A percentile compares a stretch with the other conserved stretches of the same genome.
phyloP scores from a whole-genome alignment of 202 grass and related monocot genomes.

The Schoenoplectus triqueter region DNA sequence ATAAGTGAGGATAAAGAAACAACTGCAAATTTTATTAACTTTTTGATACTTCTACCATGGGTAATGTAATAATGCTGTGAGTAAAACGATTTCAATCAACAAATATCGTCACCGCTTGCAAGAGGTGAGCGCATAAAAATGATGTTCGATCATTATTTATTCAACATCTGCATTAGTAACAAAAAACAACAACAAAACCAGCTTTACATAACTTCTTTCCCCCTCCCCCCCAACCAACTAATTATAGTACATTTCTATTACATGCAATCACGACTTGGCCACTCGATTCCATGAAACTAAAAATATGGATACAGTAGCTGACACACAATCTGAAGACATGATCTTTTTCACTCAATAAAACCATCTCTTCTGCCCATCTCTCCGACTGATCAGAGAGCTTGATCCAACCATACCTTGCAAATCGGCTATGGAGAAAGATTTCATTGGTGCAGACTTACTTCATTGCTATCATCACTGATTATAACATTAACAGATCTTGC shows the following conservation, averaged over 20 bases:
- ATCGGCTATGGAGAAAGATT: conserved; percentile 43
- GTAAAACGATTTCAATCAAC: neutral
- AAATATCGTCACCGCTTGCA: neutral
- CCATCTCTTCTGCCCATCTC: conserved; percentile 60
- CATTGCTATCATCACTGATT: conserved; percentile 36
- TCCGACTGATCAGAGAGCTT: conserved; percentile 38
- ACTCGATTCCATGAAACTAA: conserved; percentile 31
- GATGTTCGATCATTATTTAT: conserved; percentile 35
- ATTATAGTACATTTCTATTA: conserved; percentile 31
- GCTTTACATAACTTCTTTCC: conserved; percentile 31
- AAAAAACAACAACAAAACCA: conserved; percentile 20
- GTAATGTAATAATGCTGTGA: too few species aligned
- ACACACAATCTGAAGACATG: conserved; percentile 16
- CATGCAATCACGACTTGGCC: conserved; percentile 34
- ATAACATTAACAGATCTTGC: conserved; percentile 24
- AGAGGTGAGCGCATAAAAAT: conserved; percentile 3
- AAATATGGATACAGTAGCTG: conserved; percentile 21
- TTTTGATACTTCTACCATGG: too few species aligned
- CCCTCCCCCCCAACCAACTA: conserved; percentile 3
- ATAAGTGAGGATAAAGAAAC: too few species aligned
- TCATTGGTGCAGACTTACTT: conserved; percentile 43
- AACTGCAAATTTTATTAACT: too few species aligned
- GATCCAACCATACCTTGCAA: conserved; percentile 47
- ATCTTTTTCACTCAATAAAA: conserved; percentile 37
- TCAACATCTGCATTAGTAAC: conserved; percentile 12